A percentile compares a stretch with the other conserved stretches of the same genome.
These are phyloP conservation scores for Xylariaceae sp. DNA, from an alignment of 2,329 filamentous ascomycete species.

Conservation along the genomic window DNA sequence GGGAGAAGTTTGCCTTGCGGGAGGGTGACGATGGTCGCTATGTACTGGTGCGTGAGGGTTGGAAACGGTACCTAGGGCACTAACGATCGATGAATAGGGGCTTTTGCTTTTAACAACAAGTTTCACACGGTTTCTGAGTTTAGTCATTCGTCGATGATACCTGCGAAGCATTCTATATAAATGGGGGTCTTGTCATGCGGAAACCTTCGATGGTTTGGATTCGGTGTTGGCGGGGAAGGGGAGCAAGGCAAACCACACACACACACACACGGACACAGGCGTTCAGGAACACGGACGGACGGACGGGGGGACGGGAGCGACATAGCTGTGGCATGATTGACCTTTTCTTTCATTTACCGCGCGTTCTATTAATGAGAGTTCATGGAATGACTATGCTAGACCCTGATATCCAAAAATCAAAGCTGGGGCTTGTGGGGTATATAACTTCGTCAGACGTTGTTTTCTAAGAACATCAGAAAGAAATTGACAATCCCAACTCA, in stretches of 20 bases:
- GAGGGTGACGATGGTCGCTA: slow-evolving; percentile 62
- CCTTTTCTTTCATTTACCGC: not conserved
- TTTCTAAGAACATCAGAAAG: not conserved
- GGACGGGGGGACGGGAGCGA: not conserved
- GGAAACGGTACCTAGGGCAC: slow-evolving; percentile 66
- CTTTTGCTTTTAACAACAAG: not conserved
- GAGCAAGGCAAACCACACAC: slow-evolving; percentile 12
- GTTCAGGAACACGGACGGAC: slow-evolving; percentile 11
- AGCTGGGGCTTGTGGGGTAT: slow-evolving; percentile 17
- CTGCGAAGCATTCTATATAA: slow-evolving; percentile 4
- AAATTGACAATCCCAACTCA: slow-evolving; percentile 12
- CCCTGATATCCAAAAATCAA: slow-evolving; percentile 2
- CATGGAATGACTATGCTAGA: slow-evolving; percentile 2
- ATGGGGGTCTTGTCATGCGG: not conserved
- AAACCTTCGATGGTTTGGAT: slow-evolving; percentile 7
- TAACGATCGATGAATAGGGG: slow-evolving; percentile 9
- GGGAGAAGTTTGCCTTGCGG: slow-evolving; percentile 80
- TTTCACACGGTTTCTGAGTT: not conserved
- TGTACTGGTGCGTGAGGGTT: slow-evolving; percentile 65
- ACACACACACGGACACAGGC: slow-evolving; percentile 9
- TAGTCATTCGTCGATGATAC: not conserved
- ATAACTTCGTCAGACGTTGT: slow-evolving; percentile 14
- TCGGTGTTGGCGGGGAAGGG: slow-evolving; percentile 11
- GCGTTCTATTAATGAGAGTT: not conserved
- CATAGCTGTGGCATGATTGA: slow-evolving; percentile 7